A percentile compares a stretch with the other conserved stretches of the same genome.
phyloP scores from a whole-genome alignment of 2,329 filamentous ascomycete genomes.

The Penicillium oxalicum region DNA sequence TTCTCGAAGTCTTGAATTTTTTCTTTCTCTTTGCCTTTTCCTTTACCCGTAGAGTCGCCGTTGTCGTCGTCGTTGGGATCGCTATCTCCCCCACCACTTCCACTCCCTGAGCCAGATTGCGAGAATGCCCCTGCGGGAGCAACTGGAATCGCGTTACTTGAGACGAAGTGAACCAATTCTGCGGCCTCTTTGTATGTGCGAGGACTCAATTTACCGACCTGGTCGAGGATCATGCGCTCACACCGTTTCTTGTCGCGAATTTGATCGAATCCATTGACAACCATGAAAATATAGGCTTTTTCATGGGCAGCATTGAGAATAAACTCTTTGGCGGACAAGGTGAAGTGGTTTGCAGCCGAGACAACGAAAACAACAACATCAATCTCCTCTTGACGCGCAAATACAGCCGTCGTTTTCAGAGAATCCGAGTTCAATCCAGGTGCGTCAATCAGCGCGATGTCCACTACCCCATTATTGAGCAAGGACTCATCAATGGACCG shows the following conservation, averaged over 20 bases:
- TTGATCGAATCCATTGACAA: conserved; percentile 93
- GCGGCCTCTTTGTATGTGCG: conserved; percentile 86
- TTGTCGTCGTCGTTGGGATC: conserved; percentile 46
- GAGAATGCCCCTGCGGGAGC: conserved; percentile 52
- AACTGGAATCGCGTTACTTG: conserved; percentile 87
- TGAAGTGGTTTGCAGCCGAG: conserved; percentile 96
- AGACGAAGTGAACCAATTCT: conserved; percentile 95
- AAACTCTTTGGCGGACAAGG: conserved; percentile 94
- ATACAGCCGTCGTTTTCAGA: conserved; percentile 93
- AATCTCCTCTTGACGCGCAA: conserved; percentile 95
- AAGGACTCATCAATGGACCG: conserved; percentile 86
- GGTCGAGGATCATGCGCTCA: conserved; percentile 86
- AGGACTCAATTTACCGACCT: conserved; percentile 80
- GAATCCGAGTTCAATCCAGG: conserved; percentile 94
- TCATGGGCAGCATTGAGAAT: conserved; percentile 92
- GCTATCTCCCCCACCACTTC: conserved; percentile 52
- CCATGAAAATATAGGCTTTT: conserved; percentile 98
- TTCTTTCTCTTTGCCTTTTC: conserved; percentile 83
- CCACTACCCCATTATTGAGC: conserved; percentile 94
- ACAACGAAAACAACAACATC: conserved; percentile 98
- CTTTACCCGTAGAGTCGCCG: conserved; percentile 61
- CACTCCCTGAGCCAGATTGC: conserved; percentile 44
- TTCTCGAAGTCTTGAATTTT: conserved; percentile 85
- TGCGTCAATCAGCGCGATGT: conserved; percentile 95
- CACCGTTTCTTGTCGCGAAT: conserved; percentile 89